Conservation (phyloP, 371 early-diverging fungal genomes). For the Mucor circinelloides region DNA sequence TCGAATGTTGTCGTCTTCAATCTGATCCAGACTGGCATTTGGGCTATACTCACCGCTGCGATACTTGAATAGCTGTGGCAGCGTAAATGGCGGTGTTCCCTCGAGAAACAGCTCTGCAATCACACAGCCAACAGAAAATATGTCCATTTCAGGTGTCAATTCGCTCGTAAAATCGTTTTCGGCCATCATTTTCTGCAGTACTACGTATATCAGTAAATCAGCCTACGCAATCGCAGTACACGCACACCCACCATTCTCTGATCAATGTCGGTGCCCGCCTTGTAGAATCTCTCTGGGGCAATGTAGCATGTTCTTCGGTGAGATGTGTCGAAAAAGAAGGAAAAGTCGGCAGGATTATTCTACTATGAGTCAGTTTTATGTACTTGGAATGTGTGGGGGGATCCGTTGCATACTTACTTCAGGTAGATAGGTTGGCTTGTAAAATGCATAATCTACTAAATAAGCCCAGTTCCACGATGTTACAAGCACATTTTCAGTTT, state of each 20-base stretch:
- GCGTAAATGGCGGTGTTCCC: conserved; percentile 84
- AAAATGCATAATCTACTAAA: conserved; percentile 86
- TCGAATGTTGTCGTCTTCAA: conserved; percentile 79
- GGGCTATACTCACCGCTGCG: conserved; percentile 79
- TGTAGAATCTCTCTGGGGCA: conserved; percentile 94
- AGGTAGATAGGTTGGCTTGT: conserved; percentile 90
- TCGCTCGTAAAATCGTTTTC: conserved; percentile 44
- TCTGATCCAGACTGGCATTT: conserved; percentile 66
- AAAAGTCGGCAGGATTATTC: conserved; percentile 95
- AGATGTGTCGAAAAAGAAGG: conserved; percentile 92
- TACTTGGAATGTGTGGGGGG: too few relatives aligned
- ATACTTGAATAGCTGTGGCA: conserved; percentile 91
- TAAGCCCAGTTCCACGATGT: conserved; percentile 96
- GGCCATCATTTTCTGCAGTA: conserved; percentile 32
- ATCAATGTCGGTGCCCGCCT: conserved; percentile 67
- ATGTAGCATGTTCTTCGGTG: conserved; percentile 87
- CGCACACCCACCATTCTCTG: conserved; percentile 51
- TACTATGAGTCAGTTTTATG: too few relatives aligned
- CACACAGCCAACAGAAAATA: conserved; percentile 95
- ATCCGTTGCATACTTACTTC: conserved; percentile 53
- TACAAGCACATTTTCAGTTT: conserved; percentile 60
- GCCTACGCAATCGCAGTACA: too few relatives aligned
- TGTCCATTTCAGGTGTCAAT: conserved; percentile 87
- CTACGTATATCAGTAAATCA: background rate
- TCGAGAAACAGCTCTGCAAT: conserved; percentile 95